phyloP scores from a whole-genome alignment of 225 moss, liverwort and hornwort genomes.

The Lunularia cruciata region DNA sequence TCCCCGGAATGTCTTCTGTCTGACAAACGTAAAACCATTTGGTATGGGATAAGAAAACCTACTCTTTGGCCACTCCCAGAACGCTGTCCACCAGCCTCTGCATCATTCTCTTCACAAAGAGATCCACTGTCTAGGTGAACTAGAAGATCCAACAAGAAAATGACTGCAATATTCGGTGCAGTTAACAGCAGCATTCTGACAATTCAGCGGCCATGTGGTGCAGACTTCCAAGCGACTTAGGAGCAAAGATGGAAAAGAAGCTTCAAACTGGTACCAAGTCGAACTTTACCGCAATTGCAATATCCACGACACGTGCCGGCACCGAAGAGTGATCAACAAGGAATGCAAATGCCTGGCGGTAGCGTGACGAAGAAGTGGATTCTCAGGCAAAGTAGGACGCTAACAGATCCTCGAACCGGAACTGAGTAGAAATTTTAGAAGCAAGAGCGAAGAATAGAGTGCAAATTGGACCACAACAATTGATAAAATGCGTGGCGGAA shows the following conservation, averaged over 20 bases:
- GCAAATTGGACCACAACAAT: not conserved
- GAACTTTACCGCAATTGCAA: not conserved
- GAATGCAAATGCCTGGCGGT: not conserved
- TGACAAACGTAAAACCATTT: too few species aligned
- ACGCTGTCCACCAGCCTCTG: conserved; percentile 75
- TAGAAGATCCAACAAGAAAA: not conserved
- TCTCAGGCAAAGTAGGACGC: not conserved
- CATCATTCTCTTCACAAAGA: conserved; percentile 43
- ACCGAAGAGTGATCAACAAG: not conserved
- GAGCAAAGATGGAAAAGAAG: not conserved
- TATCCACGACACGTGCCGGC: not conserved
- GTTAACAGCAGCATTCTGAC: conserved; percentile 14
- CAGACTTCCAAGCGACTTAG: not conserved
- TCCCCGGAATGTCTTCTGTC: too few species aligned
- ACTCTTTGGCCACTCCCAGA: conserved; percentile 92
- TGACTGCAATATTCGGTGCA: not conserved
- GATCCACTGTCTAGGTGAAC: not conserved
- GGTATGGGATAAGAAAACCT: too few species aligned
- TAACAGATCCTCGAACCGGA: not conserved
- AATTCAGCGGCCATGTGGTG: conserved; percentile 11
- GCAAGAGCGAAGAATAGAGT: not conserved
- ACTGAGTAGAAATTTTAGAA: not conserved
- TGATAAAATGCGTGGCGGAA: not conserved
- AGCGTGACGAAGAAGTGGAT: not conserved
- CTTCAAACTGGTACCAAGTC: not conserved